These are phyloP conservation scores for Globisporangium barbulae DNA, from an alignment of 352 stramenopile species.

Conservation along the genomic window DNA sequence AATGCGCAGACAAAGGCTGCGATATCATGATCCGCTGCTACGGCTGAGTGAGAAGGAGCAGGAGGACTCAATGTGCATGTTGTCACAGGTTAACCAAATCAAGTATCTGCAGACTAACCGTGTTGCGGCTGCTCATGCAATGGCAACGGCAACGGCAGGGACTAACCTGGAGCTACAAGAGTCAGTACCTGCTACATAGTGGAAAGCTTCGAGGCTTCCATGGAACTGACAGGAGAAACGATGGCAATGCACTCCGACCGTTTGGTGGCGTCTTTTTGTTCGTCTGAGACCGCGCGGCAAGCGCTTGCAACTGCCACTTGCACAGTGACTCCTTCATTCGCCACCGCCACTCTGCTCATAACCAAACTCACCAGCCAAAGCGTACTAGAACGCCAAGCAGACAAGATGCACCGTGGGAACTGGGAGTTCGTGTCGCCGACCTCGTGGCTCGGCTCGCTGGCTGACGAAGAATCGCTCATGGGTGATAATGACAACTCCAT, in stretches of 20 bases:
- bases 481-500: constrained; percentile 20
- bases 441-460: constrained; percentile 44
- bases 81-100: not conserved
- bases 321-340: too few relatives aligned
- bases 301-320: not conserved
- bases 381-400: not conserved
- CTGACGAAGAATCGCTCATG: constrained; percentile 51
- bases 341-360: not conserved
- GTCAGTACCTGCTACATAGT: too few relatives aligned
- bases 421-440: constrained; percentile 53
- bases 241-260: not conserved
- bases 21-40: constrained; percentile 92
- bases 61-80: not conserved
- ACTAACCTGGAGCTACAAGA: too few relatives aligned
- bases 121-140: too few relatives aligned
- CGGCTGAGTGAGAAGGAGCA: constrained; percentile 32
- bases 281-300: not conserved
- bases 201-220: too few relatives aligned
- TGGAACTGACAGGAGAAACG: too few relatives aligned
- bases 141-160: too few relatives aligned
- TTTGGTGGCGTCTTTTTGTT: not conserved
- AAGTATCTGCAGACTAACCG: not conserved
- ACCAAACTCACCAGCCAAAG: not conserved
- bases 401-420: constrained; percentile 11
- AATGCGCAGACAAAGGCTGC: constrained; percentile 91